Evolutionary conservation across 257 asterid genomes (phyloP), one percentile per base, ranked within the genome.

Genomic region (Dorcoceras hygrometricum): DNA sequence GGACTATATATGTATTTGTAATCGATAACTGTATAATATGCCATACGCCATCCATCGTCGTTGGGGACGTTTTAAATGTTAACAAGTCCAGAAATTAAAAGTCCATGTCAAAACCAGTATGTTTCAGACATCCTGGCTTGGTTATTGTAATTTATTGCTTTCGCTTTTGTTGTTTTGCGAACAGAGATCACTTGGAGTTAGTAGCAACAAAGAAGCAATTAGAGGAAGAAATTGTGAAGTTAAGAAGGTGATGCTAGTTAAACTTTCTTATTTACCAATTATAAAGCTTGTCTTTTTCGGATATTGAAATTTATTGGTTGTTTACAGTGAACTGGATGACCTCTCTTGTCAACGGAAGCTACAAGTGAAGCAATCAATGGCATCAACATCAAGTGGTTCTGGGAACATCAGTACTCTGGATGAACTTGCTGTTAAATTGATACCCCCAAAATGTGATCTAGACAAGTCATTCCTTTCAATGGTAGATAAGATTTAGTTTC

Each of bases 171-270:
- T 36, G 19, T 6, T 71, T 69, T 23, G 29, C 67, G 36, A 62
- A 65, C 80, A 92, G 97, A 58, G 78, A 79, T 6, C 34, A 29
- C 67, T 28, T 77, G 75, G 80, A 68, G 50, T 65, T 79, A 84
- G 78, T 75, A 68, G 76, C 71, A 43, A 72, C 95, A 66, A 84
- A 78, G 57, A 73, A 80, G 80, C 80, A 71, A 59, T 63, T 89
- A 69, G 88, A 89, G 76, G 83, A 82, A 71, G 96, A 89, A 81
- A 72, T 89, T 50, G 77, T 76, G 62, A 84, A 76, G 78, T 76
- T 89, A 64, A 86, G 83, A 76, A 87, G 95, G 88, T 83, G 58
- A 72, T 22, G 22, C 18, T 22, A 32, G 36, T 54, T 36, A 19
- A 69, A 46, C 22, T 39, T 39, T 39, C n/a, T 14, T 46, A 46